phyloP scores from a whole-genome alignment of 1,284 basidiomycete genomes.

The Entoloma clypeatum region DNA sequence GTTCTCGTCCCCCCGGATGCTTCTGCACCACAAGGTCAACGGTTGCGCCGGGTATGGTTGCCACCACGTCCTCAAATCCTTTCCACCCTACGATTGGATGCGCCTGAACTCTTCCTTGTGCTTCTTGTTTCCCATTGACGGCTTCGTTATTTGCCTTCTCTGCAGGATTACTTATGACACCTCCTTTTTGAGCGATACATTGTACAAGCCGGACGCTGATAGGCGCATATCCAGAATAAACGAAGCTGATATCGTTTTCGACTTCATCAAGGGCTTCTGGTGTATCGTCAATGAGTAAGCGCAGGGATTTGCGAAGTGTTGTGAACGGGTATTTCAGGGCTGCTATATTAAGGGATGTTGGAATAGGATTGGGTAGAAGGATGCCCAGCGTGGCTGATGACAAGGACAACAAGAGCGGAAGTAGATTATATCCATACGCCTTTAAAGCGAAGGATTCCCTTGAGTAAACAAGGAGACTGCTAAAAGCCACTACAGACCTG shows the following conservation, averaged over 20 bases:
- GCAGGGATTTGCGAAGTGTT: constrained; percentile 77
- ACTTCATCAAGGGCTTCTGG: constrained; percentile 69
- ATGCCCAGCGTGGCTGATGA: constrained; percentile 67
- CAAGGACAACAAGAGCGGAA: constrained; percentile 83
- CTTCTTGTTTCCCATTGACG: constrained; percentile 35
- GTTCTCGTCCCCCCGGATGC: constrained; percentile 31
- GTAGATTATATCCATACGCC: constrained; percentile 89
- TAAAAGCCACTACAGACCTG: constrained; percentile 51
- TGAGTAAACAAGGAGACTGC: not conserved
- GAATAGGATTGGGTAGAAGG: constrained; percentile 62
- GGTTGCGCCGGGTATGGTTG: constrained; percentile 78
- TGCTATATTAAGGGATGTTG: constrained; percentile 41
- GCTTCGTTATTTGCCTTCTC: constrained; percentile 42
- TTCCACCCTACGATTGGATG: constrained; percentile 95
- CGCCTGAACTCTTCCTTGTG: constrained; percentile 59
- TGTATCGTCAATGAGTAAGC: constrained; percentile 90
- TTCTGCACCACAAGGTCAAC: constrained; percentile 79
- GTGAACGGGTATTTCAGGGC: constrained; percentile 66
- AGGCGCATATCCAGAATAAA: constrained; percentile 97
- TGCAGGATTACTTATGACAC: constrained; percentile 74
- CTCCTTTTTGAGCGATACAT: constrained; percentile 87
- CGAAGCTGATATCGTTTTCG: constrained; percentile 93
- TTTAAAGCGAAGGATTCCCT: constrained; percentile 34
- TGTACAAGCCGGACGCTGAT: constrained; percentile 90
- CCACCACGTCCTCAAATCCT: constrained; percentile 89